Evolutionary conservation across 345 rosid genomes (phyloP), one percentile per base, ranked within the genome.

Genomic region (Eucalyptus grandis): DNA sequence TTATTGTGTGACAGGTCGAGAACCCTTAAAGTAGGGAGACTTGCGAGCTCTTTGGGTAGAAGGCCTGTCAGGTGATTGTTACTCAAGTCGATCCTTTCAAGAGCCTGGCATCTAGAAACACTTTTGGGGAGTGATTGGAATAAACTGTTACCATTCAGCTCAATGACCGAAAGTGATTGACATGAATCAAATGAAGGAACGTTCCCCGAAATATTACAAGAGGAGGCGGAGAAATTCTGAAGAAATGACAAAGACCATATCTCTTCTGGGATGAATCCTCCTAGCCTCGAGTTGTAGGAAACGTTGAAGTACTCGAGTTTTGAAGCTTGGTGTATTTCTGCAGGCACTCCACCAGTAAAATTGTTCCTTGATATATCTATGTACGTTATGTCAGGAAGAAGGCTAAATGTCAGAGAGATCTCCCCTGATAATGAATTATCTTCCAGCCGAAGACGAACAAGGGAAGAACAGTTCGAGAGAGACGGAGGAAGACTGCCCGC

Each of bases 391-490:
- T 94, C 95, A 91, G 94, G 96, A 90, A 96, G 91, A 44, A 89
- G 91, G 90, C 88, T 90, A 91, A 97, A 95, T 67, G 89, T 94
- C 89, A 95, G 90, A 90, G 98, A 94, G 86, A 97, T 97, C 83
- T 93, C 95, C 91, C 98, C 99, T 11, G 97, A 94, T 92, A 98
- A 96, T 26, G 94, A 93, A 89, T 98, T 98, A 87, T 98, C 97
- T 94, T 98, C 98, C 9, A 97, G 92, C 40, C 99, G 94, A 83
- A 98, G 95, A 24, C 99, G 96, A 88, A 95, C 95, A 69, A 98
- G 96, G 1, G 97, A 96, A 56, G 98, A 93, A 90, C 99, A 98
- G 86, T 92, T 95, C 81, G 96, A 92, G 92, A 97, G 93, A 34
- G 98, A 94, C 21, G 97, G 95, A 49, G 95, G 93, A 47, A 98